Conservation (phyloP, 2,329 filamentous ascomycete species). For the Claviceps quebecensis region DNA sequence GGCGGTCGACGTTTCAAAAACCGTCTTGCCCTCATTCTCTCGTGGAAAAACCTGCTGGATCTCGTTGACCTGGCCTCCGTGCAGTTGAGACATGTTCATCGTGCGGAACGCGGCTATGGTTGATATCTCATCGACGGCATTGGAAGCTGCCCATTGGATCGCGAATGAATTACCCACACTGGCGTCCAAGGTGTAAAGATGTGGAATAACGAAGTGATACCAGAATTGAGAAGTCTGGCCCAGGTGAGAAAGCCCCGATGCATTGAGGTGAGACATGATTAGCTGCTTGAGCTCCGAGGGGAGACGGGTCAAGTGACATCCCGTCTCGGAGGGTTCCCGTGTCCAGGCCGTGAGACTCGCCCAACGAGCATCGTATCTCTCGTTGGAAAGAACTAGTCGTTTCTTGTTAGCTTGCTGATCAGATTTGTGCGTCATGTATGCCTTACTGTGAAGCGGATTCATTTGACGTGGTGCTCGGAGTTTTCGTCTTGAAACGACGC, state of each 20-base stretch:
- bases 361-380: constrained; percentile 24
- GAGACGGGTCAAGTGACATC: neutral
- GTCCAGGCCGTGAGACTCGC: neutral
- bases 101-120: neutral
- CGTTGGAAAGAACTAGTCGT: neutral
- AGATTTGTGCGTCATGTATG: neutral
- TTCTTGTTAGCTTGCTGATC: neutral
- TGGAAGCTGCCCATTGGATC: constrained; percentile 1
- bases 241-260: neutral
- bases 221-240: neutral
- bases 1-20: neutral
- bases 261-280: neutral
- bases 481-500: neutral
- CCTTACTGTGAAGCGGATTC: too few species aligned
- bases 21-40: neutral
- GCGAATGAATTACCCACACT: neutral
- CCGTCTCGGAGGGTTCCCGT: neutral
- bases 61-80: constrained; percentile 1
- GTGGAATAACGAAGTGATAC: neutral
- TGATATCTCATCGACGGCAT: neutral
- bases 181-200: constrained; percentile 1
- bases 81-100: neutral
- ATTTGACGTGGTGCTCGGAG: neutral
- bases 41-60: neutral
- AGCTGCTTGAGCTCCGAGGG: neutral